Evolutionary conservation across 2,329 filamentous ascomycete genomes (phyloP), one percentile per base, ranked within the genome.

Genomic region (Neocucurbitaria cava): DNA sequence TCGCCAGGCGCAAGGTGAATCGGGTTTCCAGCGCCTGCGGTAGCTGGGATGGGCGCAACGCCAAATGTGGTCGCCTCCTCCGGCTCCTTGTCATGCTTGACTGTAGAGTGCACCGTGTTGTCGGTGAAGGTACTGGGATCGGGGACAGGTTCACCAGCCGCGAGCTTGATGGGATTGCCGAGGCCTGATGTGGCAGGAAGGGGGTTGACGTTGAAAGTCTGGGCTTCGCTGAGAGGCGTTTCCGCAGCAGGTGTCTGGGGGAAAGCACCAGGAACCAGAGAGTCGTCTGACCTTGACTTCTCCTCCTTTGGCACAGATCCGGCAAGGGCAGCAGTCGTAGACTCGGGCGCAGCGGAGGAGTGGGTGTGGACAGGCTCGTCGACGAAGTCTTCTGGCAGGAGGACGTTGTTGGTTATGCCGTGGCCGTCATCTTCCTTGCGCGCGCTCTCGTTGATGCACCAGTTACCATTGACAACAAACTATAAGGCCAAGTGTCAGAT

Each of bases 391-490:
- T 92, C 85, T 53, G 89, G 87, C 36, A 85, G 85, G 52, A 99
- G 85, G 61, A 97, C 87, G 86, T 98, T 98, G 84, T 98, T 98
- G 69, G 92, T 82, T 83, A 94, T 96, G 70, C 90, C 89, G 70
- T 87, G 83, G 62, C 85, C 84, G 82, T 97, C 94, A 71, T 87
- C 86, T 79, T 97, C 93, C 78, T 89, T 88, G 55, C 90, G 90
- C 38, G 88, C 89, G 54, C 87, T 87, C 68, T 88, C 86, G 78
- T 97, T 93, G 75, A 88, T 90, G 46, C 87, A 87, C 95, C 95
- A 99, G 66, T 85, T 86, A 65, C 90, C 91, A 84, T 99, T 92
- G 64, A 97, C 94, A 68, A 99, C 90, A 77, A 96, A 99, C 94
- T 97, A 75, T 68, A 35, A 47, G 18, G 6, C 15, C 40, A 30